These are phyloP conservation scores for Xanthoconium separans DNA, from an alignment of 1,284 basidiomycete species.

Conservation along the genomic window DNA sequence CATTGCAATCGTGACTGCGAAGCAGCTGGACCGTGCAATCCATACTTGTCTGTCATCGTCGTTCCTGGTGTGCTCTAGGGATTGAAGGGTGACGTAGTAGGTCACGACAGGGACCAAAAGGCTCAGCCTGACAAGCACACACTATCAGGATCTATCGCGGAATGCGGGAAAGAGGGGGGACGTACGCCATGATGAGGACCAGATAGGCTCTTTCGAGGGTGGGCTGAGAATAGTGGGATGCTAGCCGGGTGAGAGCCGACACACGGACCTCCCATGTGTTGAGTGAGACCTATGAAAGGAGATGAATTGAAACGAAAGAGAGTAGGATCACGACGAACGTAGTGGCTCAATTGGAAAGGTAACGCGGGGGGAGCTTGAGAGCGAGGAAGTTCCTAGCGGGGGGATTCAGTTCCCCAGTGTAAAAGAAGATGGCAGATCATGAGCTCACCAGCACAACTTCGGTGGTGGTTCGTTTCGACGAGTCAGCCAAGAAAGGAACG, in stretches of 20 bases:
- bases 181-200: conserved; percentile 42
- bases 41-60: conserved; percentile 23
- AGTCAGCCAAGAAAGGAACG: conserved; percentile 1
- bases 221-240: conserved; percentile 45
- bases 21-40: conserved; percentile 39
- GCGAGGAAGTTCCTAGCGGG: conserved; percentile 34
- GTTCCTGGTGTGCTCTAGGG: conserved; percentile 13
- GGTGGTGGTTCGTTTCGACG: conserved; percentile 15
- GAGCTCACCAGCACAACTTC: conserved; percentile 29
- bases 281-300: conserved; percentile 37
- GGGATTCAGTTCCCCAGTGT: conserved; percentile 1
- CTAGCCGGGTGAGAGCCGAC: conserved; percentile 38
- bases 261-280: conserved; percentile 48
- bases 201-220: conserved; percentile 47
- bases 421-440: not conserved
- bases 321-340: conserved; percentile 21
- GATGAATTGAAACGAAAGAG: not conserved
- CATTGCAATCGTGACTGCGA: conserved; percentile 40
- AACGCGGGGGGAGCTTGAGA: conserved; percentile 30
- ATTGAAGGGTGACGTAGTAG: conserved; percentile 37
- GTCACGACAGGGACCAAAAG: conserved; percentile 43
- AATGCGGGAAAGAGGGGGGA: not conserved
- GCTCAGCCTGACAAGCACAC: conserved; percentile 31
- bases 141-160: not conserved
- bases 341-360: conserved; percentile 36